Evolutionary conservation across 441 rosid genomes (phyloP).

Genomic region (Pelargonium citronellum): DNA sequence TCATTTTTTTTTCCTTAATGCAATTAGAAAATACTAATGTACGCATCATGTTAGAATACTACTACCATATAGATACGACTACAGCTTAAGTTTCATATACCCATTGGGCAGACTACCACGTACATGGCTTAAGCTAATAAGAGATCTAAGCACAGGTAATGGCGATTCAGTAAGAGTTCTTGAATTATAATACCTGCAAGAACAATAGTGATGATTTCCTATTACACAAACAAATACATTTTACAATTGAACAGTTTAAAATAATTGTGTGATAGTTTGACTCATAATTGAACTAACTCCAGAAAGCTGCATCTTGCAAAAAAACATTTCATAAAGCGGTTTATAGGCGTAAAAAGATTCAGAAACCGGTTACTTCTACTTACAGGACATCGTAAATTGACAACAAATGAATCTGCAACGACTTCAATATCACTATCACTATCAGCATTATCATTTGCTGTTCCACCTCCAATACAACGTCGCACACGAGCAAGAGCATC

Average conservation of each 20-base stretch:
- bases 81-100: not conserved
- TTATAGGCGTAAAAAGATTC: not conserved
- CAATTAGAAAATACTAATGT: not conserved
- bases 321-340: conserved; percentile 10
- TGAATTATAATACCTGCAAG: not conserved
- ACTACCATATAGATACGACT: not conserved
- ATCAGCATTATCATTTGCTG: conserved; percentile 66
- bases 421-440: conserved; percentile 98
- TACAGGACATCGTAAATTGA: conserved; percentile 96
- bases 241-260: too few relatives aligned
- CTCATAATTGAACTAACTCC: not conserved
- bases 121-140: too few relatives aligned
- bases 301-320: not conserved
- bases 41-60: not conserved
- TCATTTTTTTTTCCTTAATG: not conserved
- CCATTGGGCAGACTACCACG: too few relatives aligned
- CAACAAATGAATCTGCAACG: conserved; percentile 76
- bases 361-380: conserved; percentile 28
- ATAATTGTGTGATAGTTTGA: too few relatives aligned
- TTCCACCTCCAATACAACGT: conserved; percentile 88
- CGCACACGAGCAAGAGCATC: conserved; percentile 88
- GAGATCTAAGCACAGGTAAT: too few relatives aligned
- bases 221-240: not conserved
- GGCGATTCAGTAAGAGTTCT: too few relatives aligned
- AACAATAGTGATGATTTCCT: not conserved